Percentiles rank a stretch among this genome's conserved stretches.
These are phyloP conservation scores for Neurospora sp. DNA, from an alignment of 495 filamentous ascomycete species.

Conservation along the genomic window DNA sequence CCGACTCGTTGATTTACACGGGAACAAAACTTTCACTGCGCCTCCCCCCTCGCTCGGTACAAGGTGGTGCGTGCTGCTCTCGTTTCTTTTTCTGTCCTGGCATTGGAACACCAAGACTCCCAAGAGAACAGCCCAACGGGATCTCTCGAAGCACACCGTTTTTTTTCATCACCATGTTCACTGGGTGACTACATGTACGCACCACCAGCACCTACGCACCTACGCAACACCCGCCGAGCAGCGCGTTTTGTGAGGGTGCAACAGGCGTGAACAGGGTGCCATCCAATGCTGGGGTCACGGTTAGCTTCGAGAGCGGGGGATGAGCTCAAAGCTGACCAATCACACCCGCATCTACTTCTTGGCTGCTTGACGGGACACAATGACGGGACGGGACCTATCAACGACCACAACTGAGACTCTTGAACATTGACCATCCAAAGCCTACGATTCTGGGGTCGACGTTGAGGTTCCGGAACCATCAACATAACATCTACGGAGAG, in stretches of 20 bases:
- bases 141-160: not conserved
- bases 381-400: not conserved
- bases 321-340: constrained; percentile 4
- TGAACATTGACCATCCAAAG: not conserved
- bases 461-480: not conserved
- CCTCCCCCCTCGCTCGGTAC: not conserved
- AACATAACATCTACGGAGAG: not conserved
- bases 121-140: not conserved
- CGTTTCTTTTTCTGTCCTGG: not conserved
- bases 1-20: not conserved
- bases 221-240: not conserved
- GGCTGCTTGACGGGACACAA: not conserved
- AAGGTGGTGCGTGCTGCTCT: not conserved
- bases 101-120: not conserved
- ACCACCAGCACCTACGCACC: not conserved
- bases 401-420: not conserved
- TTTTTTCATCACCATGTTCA: not conserved
- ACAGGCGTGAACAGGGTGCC: not conserved
- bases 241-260: not conserved
- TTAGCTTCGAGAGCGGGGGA: constrained; percentile 2
- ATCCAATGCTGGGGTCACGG: not conserved
- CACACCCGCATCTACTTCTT: not conserved
- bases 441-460: not conserved
- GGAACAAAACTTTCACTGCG: not conserved
- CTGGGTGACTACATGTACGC: not conserved